phyloP scores from a whole-genome alignment of 257 asterid species.

The Eustoma russellianum region DNA sequence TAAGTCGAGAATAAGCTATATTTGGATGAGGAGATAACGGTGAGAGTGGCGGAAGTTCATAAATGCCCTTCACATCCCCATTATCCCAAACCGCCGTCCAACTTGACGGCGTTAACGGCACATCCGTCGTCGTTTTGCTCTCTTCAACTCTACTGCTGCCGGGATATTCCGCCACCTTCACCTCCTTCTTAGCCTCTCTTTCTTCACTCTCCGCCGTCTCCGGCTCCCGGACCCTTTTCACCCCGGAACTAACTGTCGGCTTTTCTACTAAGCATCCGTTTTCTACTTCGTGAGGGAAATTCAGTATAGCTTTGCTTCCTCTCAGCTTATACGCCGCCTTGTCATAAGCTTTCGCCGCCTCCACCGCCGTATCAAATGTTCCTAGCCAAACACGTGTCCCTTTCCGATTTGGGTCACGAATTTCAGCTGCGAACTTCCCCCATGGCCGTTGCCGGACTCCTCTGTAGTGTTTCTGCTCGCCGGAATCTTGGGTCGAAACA shows the following conservation, averaged over 20 bases:
- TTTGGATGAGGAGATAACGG: slow-evolving; percentile 50
- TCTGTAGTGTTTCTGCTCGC: slow-evolving; percentile 30
- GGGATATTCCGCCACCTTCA: slow-evolving; percentile 14
- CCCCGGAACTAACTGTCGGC: slow-evolving; percentile 11
- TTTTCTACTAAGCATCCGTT: slow-evolving; percentile 13
- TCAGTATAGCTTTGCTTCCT: slow-evolving; percentile 39
- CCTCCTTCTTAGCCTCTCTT: slow-evolving; percentile 26
- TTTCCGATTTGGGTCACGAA: slow-evolving; percentile 32
- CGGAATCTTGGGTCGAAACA: slow-evolving; percentile 8
- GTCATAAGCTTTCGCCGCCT: slow-evolving; percentile 38
- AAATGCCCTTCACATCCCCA: slow-evolving; percentile 70
- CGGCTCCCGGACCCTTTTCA: slow-evolving; percentile 43
- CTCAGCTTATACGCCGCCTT: slow-evolving; percentile 34
- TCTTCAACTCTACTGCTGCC: not conserved
- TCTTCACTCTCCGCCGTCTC: slow-evolving; percentile 4
- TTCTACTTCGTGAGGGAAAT: slow-evolving; percentile 66
- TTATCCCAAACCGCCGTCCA: slow-evolving; percentile 81
- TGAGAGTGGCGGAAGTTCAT: slow-evolving; percentile 70
- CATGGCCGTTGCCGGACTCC: slow-evolving; percentile 44
- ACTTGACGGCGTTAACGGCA: slow-evolving; percentile 75
- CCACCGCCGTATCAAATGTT: slow-evolving; percentile 31
- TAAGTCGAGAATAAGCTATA: slow-evolving; percentile 26
- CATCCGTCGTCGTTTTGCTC: slow-evolving; percentile 19
- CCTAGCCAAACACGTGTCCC: slow-evolving; percentile 41
- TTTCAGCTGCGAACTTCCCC: slow-evolving; percentile 42